These are phyloP conservation scores for Nannochloris sp. DNA, from an alignment of 139 green algal genomes.

Conservation along the genomic window DNA sequence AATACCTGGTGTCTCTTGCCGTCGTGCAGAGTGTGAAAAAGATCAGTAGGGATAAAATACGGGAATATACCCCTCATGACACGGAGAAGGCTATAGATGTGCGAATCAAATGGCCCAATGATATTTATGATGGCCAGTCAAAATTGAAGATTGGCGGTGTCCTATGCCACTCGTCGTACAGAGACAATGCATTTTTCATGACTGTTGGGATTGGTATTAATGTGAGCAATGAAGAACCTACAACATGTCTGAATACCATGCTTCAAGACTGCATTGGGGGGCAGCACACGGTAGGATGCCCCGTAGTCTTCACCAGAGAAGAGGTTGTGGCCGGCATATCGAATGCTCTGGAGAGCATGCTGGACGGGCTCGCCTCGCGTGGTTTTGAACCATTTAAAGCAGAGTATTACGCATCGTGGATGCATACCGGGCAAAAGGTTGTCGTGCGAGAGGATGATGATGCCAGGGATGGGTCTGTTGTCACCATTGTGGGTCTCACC, in stretches of 20 bases:
- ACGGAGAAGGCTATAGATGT: conserved; percentile 37
- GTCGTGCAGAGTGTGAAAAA: conserved; percentile 66
- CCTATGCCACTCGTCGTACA: conserved; percentile 79
- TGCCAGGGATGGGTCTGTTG: conserved; percentile 13
- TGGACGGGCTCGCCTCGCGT: conserved; percentile 42
- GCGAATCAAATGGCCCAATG: conserved; percentile 96
- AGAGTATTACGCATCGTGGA: conserved; percentile 63
- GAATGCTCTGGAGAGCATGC: conserved; percentile 40
- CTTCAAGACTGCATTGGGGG: conserved; percentile 26
- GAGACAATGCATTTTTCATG: conserved; percentile 51
- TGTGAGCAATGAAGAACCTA: conserved; percentile 78
- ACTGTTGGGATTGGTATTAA: conserved; percentile 82
- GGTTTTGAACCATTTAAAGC: conserved; percentile 59
- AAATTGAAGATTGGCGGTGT: conserved; percentile 81
- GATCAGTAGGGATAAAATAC: conserved; percentile 8
- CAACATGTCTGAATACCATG: conserved; percentile 76
- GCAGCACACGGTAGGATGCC: not conserved
- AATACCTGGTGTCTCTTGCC: conserved; percentile 86
- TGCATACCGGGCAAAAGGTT: conserved; percentile 68
- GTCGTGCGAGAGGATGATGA: conserved; percentile 16
- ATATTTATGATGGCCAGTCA: conserved; percentile 63
- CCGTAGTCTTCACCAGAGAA: conserved; percentile 14
- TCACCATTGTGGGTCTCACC: conserved; percentile 49
- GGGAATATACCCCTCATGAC: not conserved
- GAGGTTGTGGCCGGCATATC: conserved; percentile 44